These are phyloP conservation scores for Globisporangium radiosum DNA, from an alignment of 352 stramenopile genomes.

Conservation along the genomic window DNA sequence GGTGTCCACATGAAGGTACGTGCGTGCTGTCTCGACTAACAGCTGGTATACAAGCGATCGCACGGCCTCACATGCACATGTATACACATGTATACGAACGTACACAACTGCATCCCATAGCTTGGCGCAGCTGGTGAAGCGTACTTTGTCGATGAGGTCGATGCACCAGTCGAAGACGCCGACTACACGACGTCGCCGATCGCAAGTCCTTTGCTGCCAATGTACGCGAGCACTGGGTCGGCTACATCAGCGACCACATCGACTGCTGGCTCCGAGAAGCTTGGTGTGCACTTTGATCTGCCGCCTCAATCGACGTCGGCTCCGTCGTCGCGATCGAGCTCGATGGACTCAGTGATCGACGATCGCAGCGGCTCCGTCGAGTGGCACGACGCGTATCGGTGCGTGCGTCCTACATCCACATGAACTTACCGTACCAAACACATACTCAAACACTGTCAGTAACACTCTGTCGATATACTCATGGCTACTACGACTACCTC, in stretches of 20 bases:
- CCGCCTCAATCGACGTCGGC: neutral
- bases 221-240: neutral
- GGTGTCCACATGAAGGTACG: slow-evolving; percentile 72
- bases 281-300: neutral
- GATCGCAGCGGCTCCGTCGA: slow-evolving; percentile 7
- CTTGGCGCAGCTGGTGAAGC: slow-evolving; percentile 57
- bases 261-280: neutral
- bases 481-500: too few species aligned
- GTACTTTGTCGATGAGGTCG: slow-evolving; percentile 68
- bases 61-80: neutral
- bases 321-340: neutral
- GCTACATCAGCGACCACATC: too few species aligned
- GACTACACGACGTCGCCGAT: slow-evolving; percentile 66
- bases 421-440: neutral
- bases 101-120: slow-evolving; percentile 8
- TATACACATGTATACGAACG: neutral
- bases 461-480: neutral
- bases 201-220: slow-evolving; percentile 23
- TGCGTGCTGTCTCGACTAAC: neutral
- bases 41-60: neutral
- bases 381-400: slow-evolving; percentile 31
- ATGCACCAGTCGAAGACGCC: slow-evolving; percentile 40
- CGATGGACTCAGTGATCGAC: neutral
- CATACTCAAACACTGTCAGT: neutral
- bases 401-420: neutral